phyloP scores from a whole-genome alignment of 441 rosid genomes.

The Jatropha podagrica region DNA sequence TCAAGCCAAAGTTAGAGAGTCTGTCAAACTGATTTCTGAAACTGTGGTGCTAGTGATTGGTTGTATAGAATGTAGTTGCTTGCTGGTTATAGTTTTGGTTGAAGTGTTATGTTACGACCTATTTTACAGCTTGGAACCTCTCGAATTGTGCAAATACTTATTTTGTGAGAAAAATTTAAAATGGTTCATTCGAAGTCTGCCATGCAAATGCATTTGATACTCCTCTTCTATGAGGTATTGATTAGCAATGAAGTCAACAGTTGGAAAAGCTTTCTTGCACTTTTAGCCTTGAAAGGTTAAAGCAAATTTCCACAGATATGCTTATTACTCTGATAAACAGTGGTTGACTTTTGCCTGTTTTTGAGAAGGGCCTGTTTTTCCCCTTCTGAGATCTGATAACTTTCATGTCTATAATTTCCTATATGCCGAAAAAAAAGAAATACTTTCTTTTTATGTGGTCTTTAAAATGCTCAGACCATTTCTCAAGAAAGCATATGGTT shows the following conservation, averaged over 20 bases:
- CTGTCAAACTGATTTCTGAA: background rate
- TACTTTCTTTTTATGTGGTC: background rate
- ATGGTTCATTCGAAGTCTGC: background rate
- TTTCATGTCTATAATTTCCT: background rate
- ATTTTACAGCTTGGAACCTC: background rate
- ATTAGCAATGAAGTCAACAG: background rate
- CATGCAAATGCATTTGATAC: background rate
- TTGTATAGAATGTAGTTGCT: background rate
- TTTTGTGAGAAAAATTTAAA: background rate
- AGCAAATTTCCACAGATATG: background rate
- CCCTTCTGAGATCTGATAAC: background rate
- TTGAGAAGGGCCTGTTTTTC: background rate
- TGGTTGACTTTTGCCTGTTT: background rate
- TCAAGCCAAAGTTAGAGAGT: background rate
- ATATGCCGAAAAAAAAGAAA: background rate
- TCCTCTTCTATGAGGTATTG: background rate
- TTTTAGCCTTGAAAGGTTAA: constrained; percentile 1
- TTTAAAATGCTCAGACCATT: background rate
- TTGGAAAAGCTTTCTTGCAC: background rate
- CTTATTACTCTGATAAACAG: background rate
- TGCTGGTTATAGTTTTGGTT: background rate
- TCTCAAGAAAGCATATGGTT: background rate
- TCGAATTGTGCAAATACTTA: background rate
- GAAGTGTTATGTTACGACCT: background rate
- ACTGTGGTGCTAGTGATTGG: background rate